These are phyloP conservation scores for Heliosperma pusillum DNA, from an alignment of 148 eudicot genomes.

Conservation along the genomic window DNA sequence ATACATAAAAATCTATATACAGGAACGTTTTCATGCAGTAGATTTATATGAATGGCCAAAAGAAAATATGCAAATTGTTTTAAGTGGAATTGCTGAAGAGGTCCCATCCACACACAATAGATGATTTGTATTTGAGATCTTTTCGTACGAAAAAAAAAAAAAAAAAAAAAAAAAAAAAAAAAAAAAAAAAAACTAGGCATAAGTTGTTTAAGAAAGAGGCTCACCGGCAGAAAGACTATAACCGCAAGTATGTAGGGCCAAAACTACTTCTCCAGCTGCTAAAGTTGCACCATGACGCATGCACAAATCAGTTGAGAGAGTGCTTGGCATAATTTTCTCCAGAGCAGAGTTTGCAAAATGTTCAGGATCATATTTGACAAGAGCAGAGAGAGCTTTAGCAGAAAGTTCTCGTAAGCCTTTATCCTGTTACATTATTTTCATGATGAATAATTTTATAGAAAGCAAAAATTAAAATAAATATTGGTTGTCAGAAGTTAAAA, in stretches of 20 bases:
- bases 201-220: conserved; percentile 16
- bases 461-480: not conserved
- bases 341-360: conserved; percentile 66
- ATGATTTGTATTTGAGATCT: not conserved
- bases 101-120: not conserved
- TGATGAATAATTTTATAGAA: not conserved
- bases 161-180: no score
- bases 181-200: not conserved
- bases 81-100: not conserved
- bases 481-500: not conserved
- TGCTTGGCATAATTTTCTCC: conserved; percentile 70
- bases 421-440: conserved; percentile 47
- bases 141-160: no score
- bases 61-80: not conserved
- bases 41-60: not conserved
- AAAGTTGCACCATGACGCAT: conserved; percentile 96
- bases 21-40: not conserved
- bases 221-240: conserved; percentile 67
- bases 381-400: conserved; percentile 75
- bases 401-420: conserved; percentile 95
- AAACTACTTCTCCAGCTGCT: conserved; percentile 84
- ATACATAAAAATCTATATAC: not conserved
- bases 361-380: conserved; percentile 74
- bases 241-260: conserved; percentile 58
- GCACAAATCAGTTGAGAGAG: conserved; percentile 91